phyloP scores from a whole-genome alignment of 2,329 filamentous ascomycete species.

The Colletotrichum viniferum region DNA sequence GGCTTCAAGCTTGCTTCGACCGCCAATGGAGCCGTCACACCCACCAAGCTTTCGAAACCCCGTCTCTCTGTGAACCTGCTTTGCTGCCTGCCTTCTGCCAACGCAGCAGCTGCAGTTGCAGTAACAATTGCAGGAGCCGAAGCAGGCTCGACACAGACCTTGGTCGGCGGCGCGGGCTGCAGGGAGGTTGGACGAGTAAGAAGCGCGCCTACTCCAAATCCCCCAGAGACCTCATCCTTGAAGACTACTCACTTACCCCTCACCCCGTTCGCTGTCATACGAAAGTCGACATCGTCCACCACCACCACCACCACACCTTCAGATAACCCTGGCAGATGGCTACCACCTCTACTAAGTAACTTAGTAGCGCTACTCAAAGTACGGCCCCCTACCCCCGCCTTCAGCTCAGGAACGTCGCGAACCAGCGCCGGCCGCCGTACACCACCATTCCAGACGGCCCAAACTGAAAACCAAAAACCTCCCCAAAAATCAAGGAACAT shows the following conservation, averaged over 20 bases:
- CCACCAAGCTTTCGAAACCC: slow-evolving; percentile 3
- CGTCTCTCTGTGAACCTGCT: background rate
- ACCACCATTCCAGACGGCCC: background rate
- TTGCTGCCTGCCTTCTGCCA: background rate
- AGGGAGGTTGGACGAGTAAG: slow-evolving; percentile 21
- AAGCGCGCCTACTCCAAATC: slow-evolving; percentile 12
- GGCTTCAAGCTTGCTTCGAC: background rate
- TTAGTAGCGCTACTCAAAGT: background rate
- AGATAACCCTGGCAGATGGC: background rate
- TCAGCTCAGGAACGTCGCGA: slow-evolving; percentile 20
- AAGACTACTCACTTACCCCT: background rate
- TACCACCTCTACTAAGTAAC: background rate
- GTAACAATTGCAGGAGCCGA: background rate
- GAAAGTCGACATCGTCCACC: background rate
- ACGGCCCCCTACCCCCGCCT: background rate
- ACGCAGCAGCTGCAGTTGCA: slow-evolving; percentile 7
- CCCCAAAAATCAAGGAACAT: background rate
- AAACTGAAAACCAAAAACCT: background rate
- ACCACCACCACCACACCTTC: too few species aligned
- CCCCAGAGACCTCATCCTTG: background rate
- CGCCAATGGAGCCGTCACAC: slow-evolving; percentile 9
- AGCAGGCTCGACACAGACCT: background rate
- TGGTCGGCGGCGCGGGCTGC: background rate
- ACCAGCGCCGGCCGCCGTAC: slow-evolving; percentile 9
- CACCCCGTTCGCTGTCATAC: background rate